phyloP scores from a whole-genome alignment of 306 rosid genomes.

The Lotus japonicus region DNA sequence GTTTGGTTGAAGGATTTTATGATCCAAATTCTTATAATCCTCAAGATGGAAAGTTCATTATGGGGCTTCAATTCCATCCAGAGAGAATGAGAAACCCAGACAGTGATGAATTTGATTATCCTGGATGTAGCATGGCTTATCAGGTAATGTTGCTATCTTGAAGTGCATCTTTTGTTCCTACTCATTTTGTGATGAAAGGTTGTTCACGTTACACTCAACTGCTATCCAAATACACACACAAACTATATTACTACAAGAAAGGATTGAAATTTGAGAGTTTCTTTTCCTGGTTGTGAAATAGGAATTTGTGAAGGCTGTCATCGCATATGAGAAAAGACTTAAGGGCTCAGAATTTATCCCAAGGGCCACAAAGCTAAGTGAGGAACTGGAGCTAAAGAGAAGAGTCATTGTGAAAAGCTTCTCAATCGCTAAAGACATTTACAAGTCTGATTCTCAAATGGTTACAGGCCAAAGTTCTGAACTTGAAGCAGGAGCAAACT shows the following conservation, averaged over 20 bases:
- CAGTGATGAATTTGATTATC: slow-evolving; percentile 29
- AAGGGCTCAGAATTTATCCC: slow-evolving; percentile 17
- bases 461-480: neutral
- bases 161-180: neutral
- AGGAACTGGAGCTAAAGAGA: slow-evolving; percentile 24
- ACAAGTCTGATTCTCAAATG: slow-evolving; percentile 1
- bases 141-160: slow-evolving; percentile 12
- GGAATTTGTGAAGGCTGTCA: slow-evolving; percentile 44
- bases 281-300: slow-evolving; percentile 13
- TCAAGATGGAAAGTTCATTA: slow-evolving; percentile 27
- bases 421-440: slow-evolving; percentile 27
- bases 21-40: slow-evolving; percentile 31
- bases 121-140: slow-evolving; percentile 33
- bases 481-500: slow-evolving; percentile 29
- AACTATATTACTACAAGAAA: neutral
- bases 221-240: no score
- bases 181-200: neutral
- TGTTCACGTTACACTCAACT: no score
- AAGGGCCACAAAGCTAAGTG: slow-evolving; percentile 18
- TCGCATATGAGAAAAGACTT: slow-evolving; percentile 30
- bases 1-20: slow-evolving; percentile 44
- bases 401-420: slow-evolving; percentile 25
- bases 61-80: slow-evolving; percentile 49
- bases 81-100: slow-evolving; percentile 30
- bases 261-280: neutral